phyloP scores from a whole-genome alignment of 2,329 filamentous ascomycete genomes.

The Aspergillus pseudonomiae region DNA sequence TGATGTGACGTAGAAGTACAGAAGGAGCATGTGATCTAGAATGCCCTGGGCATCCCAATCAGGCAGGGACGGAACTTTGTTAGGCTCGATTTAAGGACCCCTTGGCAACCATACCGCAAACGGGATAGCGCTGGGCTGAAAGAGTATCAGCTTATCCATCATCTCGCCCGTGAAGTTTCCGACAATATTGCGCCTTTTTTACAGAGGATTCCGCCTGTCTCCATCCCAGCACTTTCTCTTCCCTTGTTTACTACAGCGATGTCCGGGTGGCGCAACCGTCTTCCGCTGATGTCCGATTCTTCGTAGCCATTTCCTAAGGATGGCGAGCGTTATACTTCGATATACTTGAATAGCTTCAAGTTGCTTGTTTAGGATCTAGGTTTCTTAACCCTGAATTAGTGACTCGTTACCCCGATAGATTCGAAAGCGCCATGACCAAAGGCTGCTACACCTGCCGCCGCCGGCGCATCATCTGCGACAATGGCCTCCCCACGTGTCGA shows the following conservation, averaged over 20 bases:
- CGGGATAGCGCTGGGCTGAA: background rate
- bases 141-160: background rate
- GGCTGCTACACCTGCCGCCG: conserved; percentile 50
- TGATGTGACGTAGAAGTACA: background rate
- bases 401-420: background rate
- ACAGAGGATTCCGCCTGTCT: background rate
- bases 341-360: conserved; percentile 17
- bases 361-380: conserved; percentile 2
- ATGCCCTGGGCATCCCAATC: background rate
- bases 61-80: too few species aligned
- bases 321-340: conserved; percentile 24
- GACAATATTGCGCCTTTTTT: background rate
- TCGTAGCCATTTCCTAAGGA: conserved; percentile 15
- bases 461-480: conserved; percentile 48
- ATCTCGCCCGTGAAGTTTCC: background rate
- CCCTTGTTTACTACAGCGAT: background rate
- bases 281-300: conserved; percentile 4
- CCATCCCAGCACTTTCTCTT: background rate
- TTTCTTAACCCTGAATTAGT: background rate
- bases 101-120: background rate
- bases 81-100: background rate
- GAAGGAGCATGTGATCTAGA: background rate
- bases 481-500: conserved; percentile 45
- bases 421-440: conserved; percentile 37
- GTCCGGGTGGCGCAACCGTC: background rate